Conservation (phyloP, 495 filamentous ascomycete genomes). For the Cercophora sp. region DNA sequence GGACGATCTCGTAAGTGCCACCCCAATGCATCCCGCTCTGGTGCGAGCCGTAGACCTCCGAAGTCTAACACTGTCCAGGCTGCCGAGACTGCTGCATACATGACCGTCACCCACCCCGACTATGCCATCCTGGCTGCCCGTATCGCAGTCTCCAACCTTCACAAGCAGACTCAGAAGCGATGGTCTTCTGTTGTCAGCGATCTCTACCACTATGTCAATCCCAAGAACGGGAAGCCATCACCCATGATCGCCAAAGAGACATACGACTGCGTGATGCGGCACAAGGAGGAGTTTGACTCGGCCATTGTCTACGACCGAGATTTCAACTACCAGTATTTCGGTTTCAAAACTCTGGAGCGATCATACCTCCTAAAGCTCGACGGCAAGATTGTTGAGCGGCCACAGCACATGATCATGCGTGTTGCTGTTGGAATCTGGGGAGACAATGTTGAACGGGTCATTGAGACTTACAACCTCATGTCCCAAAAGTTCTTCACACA, state of each 20-base stretch:
- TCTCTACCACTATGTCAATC: constrained; percentile 94
- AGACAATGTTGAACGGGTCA: constrained; percentile 84
- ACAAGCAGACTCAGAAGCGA: constrained; percentile 99
- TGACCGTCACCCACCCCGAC: constrained; percentile 98
- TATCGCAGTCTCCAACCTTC: constrained; percentile 97
- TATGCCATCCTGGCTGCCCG: constrained; percentile 98
- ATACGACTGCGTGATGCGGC: constrained; percentile 89
- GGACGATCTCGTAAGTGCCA: constrained; percentile 78
- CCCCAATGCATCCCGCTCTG: neutral
- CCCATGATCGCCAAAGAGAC: constrained; percentile 91
- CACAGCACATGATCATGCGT: constrained; percentile 99
- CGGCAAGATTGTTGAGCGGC: constrained; percentile 90
- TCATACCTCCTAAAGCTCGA: constrained; percentile 93
- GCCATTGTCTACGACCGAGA: constrained; percentile 98
- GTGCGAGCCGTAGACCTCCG: too few species aligned
- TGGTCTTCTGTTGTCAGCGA: constrained; percentile 92
- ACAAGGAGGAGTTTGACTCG: constrained; percentile 94
- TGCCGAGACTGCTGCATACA: constrained; percentile 97
- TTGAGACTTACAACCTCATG: constrained; percentile 98
- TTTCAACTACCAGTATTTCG: constrained; percentile 99
- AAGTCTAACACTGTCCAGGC: constrained; percentile 55
- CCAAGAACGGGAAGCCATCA: constrained; percentile 76
- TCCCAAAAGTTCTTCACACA: constrained; percentile 97
- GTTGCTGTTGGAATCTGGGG: constrained; percentile 96
- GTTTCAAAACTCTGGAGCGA: constrained; percentile 98